Conservation (phyloP, 495 filamentous ascomycete species). For the Penicillium steckii region DNA sequence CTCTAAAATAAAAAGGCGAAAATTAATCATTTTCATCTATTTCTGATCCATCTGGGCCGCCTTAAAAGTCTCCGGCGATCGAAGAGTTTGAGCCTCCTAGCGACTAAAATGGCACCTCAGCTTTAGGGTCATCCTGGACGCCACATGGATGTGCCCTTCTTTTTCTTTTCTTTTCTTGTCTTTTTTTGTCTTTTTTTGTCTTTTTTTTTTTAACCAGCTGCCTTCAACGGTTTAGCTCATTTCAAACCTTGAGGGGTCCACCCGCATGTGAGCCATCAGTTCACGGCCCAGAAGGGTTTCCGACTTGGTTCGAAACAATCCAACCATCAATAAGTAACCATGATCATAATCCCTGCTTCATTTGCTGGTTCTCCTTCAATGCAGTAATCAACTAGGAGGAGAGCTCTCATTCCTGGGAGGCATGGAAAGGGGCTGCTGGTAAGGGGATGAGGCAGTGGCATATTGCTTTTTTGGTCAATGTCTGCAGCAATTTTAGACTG, state of each 20-base stretch:
- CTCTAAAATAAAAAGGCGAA: background rate
- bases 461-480: background rate
- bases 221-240: conserved; percentile 18
- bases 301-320: background rate
- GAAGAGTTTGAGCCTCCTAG: conserved; percentile 26
- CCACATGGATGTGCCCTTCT: background rate
- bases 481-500: background rate
- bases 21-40: background rate
- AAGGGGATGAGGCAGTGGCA: background rate
- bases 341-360: background rate
- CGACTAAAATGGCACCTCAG: conserved; percentile 12
- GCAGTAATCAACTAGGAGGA: background rate
- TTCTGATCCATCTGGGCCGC: background rate
- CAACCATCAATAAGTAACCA: background rate
- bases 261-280: conserved; percentile 15
- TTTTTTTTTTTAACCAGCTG: conserved; percentile 9
- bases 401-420: background rate
- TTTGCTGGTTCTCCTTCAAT: background rate
- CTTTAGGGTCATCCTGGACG: conserved; percentile 8
- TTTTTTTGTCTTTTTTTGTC: background rate
- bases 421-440: background rate
- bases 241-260: conserved; percentile 7
- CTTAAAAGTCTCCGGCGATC: conserved; percentile 16
- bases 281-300: conserved; percentile 10
- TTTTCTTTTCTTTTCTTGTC: background rate